Evolutionary conservation across 179 eudicot genomes (phyloP), one percentile per base, ranked within the genome.

Genomic region (Sideroxylon spinosum): DNA sequence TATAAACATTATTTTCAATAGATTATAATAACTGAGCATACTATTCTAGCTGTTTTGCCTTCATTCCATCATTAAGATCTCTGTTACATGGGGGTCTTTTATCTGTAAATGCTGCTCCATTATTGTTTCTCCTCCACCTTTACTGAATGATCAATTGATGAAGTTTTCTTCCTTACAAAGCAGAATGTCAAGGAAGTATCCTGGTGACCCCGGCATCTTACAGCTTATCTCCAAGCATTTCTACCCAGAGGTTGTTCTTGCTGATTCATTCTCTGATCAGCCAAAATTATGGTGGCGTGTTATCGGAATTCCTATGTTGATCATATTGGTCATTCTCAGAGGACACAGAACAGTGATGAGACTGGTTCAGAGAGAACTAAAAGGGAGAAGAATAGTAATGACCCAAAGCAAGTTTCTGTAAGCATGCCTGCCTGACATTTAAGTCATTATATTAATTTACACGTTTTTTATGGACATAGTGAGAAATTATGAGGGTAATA

Each of bases 201-300:
- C 16, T 1, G 23, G 52, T 76, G 59, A 81, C 72, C 79, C 77
- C 19, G 19, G n/a, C 49, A 73, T 66, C 11, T 23, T 65, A 65
- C 79, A 74, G 60, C 80, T 63, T n/a, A 19, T 83, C 79, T 77
- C 86, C 70, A 83, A 81, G 76, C 78, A 79, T 77, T 86, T 86
- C 57, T 86, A 78, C 64, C 50, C 75, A 0, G 88, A 86, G 80
- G 78, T 68, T 11, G 88, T 86, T 65, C 77, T 65, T 65, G 83
- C 68, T 55, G 88, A 86, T 71, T 68, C 83, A 68, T 81, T 85
- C 20, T 17, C 62, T 3, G 86, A 86, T 68, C 60, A 53, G 74
- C 81, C 83, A 26, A 79, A 52, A 46, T 3, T 79, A 65, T 79
- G 85, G 53, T 86, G 86, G 88, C 86, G 85, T n/a, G n/a, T 46